A percentile compares a stretch with the other conserved stretches of the same genome.
Evolutionary conservation across 805 yeast genomes (phyloP).

Genomic region (Cyberlindnera suaveolens): DNA sequence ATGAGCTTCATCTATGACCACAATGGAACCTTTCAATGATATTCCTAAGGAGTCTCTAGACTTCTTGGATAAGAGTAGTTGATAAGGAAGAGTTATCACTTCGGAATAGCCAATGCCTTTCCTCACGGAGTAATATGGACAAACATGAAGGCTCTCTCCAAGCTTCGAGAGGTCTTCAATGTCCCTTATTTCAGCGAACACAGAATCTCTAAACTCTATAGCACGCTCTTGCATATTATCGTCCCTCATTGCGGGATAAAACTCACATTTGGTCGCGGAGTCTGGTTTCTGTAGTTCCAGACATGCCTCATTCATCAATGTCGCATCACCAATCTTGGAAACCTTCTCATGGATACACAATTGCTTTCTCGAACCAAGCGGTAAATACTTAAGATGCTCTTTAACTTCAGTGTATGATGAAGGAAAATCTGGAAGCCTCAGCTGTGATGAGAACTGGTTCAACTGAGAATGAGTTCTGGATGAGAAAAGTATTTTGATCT

Average conservation of each 20-base stretch:
- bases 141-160: slow-evolving; percentile 51
- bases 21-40: slow-evolving; percentile 54
- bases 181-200: slow-evolving; percentile 40
- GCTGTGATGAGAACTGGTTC: slow-evolving; percentile 70
- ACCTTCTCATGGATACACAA: slow-evolving; percentile 71
- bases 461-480: slow-evolving; percentile 92
- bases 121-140: slow-evolving; percentile 81
- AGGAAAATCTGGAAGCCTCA: slow-evolving; percentile 55
- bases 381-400: slow-evolving; percentile 60
- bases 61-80: slow-evolving; percentile 54
- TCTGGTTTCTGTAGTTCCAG: slow-evolving; percentile 52
- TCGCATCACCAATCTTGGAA: slow-evolving; percentile 37
- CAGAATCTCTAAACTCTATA: slow-evolving; percentile 40
- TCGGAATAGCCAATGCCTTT: slow-evolving; percentile 55
- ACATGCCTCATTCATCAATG: slow-evolving; percentile 75
- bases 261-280: slow-evolving; percentile 32
- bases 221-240: slow-evolving; percentile 20
- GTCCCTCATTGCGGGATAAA: slow-evolving; percentile 30
- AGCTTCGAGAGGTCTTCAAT: slow-evolving; percentile 69
- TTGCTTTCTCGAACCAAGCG: slow-evolving; percentile 82
- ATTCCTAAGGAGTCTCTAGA: slow-evolving; percentile 57
- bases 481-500: slow-evolving; percentile 56
- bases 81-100: slow-evolving; percentile 81
- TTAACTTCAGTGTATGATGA: slow-evolving; percentile 42
- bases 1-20: slow-evolving; percentile 91